Conservation (phyloP, 164 flowering plant species). For the Magnolia kwangsiensis region DNA sequence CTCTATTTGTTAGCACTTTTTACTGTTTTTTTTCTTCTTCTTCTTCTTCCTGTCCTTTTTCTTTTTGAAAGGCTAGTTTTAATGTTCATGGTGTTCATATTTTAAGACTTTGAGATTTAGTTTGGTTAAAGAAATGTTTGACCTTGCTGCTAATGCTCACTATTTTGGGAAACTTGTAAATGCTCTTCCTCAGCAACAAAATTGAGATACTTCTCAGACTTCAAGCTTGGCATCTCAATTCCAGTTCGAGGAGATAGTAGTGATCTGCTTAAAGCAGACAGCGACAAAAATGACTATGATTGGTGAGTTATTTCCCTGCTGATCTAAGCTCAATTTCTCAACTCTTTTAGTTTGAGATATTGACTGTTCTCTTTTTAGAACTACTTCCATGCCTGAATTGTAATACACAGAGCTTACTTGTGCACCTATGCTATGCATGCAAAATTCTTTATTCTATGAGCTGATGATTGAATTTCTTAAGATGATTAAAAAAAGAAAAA, state of each 20-base stretch:
- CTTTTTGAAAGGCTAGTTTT: not conserved
- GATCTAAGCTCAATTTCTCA: not conserved
- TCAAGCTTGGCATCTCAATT: conserved; percentile 69
- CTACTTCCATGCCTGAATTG: too few relatives aligned
- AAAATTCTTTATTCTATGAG: not conserved
- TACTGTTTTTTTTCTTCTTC: not conserved
- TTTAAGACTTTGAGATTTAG: not conserved
- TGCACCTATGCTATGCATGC: too few relatives aligned
- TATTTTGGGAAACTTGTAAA: not conserved
- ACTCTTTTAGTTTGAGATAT: not conserved
- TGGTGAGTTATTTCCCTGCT: conserved; percentile 50
- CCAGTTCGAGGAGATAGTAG: conserved; percentile 76
- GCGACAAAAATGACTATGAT: conserved; percentile 92
- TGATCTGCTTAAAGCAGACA: conserved; percentile 74
- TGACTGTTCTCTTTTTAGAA: not conserved
- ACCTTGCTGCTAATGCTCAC: not conserved
- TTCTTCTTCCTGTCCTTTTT: not conserved
- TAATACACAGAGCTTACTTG: too few relatives aligned
- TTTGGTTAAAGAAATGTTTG: not conserved
- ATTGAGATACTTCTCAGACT: conserved; percentile 70
- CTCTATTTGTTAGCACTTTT: not conserved
- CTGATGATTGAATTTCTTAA: not conserved
- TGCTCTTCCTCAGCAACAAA: conserved; percentile 53
- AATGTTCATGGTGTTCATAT: too few relatives aligned
- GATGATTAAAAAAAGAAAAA: not conserved